Percentiles rank a stretch among this genome's conserved stretches.
Evolutionary conservation across 2,329 filamentous ascomycete genomes (phyloP).

Genomic region (Botryosphaeria dothidea): DNA sequence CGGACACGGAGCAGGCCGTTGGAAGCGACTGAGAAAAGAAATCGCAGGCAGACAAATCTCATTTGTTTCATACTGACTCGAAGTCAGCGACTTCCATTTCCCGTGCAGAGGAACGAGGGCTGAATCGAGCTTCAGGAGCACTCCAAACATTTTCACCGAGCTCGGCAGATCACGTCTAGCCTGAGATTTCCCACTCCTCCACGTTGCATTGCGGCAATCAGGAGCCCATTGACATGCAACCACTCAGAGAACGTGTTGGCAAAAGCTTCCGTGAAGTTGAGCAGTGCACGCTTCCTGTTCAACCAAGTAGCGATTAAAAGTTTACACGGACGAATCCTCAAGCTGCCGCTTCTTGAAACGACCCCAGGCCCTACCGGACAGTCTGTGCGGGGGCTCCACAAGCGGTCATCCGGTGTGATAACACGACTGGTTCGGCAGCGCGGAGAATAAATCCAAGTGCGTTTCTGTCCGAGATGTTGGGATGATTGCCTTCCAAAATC

Average conservation of each 20-base stretch:
- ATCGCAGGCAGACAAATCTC: neutral
- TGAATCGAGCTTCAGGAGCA: neutral
- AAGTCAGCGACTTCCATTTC: neutral
- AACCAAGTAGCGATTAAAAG: neutral
- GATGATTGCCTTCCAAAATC: too few species aligned
- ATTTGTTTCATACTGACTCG: slow-evolving; percentile 6
- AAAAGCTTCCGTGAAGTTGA: neutral
- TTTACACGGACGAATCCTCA: neutral
- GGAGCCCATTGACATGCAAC: neutral
- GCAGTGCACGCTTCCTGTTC: neutral
- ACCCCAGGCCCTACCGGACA: neutral
- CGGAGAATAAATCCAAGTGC: neutral
- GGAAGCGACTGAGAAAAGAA: neutral
- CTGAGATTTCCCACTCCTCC: neutral
- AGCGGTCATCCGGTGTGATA: neutral
- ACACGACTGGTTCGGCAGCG: neutral
- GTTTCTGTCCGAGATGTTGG: too few species aligned
- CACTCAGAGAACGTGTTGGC: neutral
- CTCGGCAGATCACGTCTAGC: neutral
- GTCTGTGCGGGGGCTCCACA: neutral
- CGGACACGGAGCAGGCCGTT: neutral
- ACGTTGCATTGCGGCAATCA: neutral
- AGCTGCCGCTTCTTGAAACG: neutral
- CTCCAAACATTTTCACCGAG: neutral
- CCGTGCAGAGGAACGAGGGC: neutral